A percentile compares a stretch with the other conserved stretches of the same genome.
Conservation (phyloP, 2,329 filamentous ascomycete species). For the Cordyceps tenuipes region DNA sequence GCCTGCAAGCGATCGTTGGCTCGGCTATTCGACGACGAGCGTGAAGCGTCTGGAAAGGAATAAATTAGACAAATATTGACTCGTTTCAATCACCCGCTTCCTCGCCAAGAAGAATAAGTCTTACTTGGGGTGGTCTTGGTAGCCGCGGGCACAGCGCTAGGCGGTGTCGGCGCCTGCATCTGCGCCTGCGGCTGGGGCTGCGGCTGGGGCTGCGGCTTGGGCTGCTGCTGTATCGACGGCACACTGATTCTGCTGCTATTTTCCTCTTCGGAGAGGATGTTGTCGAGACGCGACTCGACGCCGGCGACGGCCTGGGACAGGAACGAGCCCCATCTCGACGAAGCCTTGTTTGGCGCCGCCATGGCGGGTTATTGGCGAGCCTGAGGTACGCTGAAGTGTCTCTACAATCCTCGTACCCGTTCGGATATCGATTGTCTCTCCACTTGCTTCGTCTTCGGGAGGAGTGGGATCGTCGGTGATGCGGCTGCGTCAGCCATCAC, state of each 20-base stretch:
- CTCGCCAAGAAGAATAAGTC: constrained; percentile 8
- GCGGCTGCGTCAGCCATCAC: constrained; percentile 3
- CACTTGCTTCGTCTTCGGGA: neutral
- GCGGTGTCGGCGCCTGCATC: constrained; percentile 1
- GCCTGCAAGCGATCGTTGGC: constrained; percentile 82
- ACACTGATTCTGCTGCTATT: constrained; percentile 23
- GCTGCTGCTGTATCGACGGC: constrained; percentile 23
- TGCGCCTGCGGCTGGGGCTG: constrained; percentile 19
- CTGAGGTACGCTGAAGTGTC: neutral
- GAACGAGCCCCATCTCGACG: constrained; percentile 68
- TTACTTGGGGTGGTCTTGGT: constrained; percentile 27
- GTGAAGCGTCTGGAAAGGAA: constrained; percentile 40
- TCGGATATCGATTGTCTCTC: neutral
- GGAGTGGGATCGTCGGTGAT: neutral
- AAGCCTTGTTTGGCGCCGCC: constrained; percentile 40
- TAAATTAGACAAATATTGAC: neutral
- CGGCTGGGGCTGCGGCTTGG: constrained; percentile 16
- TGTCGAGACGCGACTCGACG: constrained; percentile 87
- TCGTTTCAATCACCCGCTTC: no score
- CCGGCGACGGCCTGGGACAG: constrained; percentile 87
- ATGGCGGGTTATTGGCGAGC: constrained; percentile 24
- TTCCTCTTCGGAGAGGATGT: constrained; percentile 76
- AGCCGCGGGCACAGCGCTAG: constrained; percentile 11
- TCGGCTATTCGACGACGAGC: constrained; percentile 54
- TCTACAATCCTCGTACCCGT: neutral